Conservation (phyloP, 2,329 filamentous ascomycete species). For the Clonostachys rhizophaga region DNA sequence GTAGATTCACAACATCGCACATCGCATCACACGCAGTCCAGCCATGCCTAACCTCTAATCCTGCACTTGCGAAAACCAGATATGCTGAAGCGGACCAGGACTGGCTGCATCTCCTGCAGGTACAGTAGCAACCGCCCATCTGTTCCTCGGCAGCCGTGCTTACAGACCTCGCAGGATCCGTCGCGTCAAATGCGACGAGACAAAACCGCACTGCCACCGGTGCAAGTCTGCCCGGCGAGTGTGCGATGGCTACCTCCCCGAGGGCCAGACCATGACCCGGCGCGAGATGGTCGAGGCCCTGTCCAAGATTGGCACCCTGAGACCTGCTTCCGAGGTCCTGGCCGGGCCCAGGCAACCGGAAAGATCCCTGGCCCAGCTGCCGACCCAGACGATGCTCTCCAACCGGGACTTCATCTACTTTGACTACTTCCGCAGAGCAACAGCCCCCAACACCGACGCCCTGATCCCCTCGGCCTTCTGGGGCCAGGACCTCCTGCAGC, state of each 20-base stretch:
- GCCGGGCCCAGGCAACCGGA: too few relatives aligned
- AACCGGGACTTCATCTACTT: constrained; percentile 13
- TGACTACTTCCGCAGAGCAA: constrained; percentile 25
- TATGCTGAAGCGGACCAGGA: background rate
- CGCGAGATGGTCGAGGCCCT: background rate
- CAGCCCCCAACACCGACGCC: constrained; percentile 15
- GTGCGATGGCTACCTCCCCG: constrained; percentile 1
- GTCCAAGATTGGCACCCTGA: too few relatives aligned
- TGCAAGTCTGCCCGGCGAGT: background rate
- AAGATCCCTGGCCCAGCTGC: too few relatives aligned
- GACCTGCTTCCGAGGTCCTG: too few relatives aligned
- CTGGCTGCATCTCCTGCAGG: constrained; percentile 1
- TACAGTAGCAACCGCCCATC: background rate
- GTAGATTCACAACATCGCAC: too few relatives aligned
- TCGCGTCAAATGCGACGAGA: constrained; percentile 31
- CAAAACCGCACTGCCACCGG: constrained; percentile 17
- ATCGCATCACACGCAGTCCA: too few relatives aligned
- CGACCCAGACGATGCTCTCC: background rate
- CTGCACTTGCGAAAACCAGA: too few relatives aligned
- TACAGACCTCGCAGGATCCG: constrained; percentile 21
- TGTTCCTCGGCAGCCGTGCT: background rate
- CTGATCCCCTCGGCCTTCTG: constrained; percentile 24
- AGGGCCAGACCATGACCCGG: background rate
- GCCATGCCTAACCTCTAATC: too few relatives aligned
- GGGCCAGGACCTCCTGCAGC: constrained; percentile 20